Percentiles rank a stretch among this genome's conserved stretches.
These are phyloP conservation scores for Pinus taeda DNA, from an alignment of 75 land plant genomes.

Conservation along the genomic window DNA sequence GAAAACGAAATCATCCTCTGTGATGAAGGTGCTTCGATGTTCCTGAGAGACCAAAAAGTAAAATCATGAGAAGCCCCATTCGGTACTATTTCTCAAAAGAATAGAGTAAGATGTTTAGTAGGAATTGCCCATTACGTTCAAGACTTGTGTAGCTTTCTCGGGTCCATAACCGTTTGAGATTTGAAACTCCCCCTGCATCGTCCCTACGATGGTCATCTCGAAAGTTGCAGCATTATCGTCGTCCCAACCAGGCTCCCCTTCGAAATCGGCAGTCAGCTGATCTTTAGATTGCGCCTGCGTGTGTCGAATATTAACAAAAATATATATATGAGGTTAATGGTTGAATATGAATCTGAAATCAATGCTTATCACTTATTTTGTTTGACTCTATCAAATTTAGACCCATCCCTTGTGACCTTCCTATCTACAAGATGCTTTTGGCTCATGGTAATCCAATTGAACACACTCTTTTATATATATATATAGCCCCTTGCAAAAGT, in stretches of 20 bases:
- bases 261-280: slow-evolving; percentile 34
- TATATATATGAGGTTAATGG: too few relatives aligned
- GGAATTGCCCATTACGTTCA: slow-evolving; percentile 14
- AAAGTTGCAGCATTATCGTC: slow-evolving; percentile 32
- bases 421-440: too few relatives aligned
- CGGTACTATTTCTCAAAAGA: too few relatives aligned
- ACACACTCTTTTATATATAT: too few relatives aligned
- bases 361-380: too few relatives aligned
- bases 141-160: slow-evolving; percentile 16
- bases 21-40: slow-evolving; percentile 24
- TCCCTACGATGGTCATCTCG: slow-evolving; percentile 20
- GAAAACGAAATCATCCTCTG: slow-evolving; percentile 22
- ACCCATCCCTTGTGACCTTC: too few relatives aligned
- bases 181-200: slow-evolving; percentile 29
- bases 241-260: slow-evolving; percentile 28
- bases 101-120: background rate
- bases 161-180: slow-evolving; percentile 34
- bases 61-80: background rate
- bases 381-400: too few relatives aligned
- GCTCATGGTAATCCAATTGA: too few relatives aligned
- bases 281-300: slow-evolving; percentile 25
- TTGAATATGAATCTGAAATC: too few relatives aligned
- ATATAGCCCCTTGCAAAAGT: too few relatives aligned
- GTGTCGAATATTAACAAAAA: too few relatives aligned
- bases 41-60: slow-evolving; percentile 9